phyloP scores from a whole-genome alignment of 805 yeast genomes.

The Sugiyamaella marilandica region DNA sequence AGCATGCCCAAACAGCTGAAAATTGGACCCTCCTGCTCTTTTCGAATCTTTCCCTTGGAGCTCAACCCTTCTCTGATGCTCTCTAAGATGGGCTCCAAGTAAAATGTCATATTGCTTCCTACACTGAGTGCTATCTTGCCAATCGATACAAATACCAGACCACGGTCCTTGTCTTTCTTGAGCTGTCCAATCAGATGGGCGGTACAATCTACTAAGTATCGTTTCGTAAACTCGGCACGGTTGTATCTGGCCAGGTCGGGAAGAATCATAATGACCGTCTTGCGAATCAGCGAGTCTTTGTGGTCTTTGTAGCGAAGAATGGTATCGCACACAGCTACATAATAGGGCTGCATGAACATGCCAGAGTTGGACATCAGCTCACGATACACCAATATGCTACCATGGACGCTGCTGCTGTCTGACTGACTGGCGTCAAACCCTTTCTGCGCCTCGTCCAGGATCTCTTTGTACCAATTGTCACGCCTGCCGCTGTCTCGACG shows the following conservation, averaged over 20 bases:
- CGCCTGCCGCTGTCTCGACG: slow-evolving; percentile 69
- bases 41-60: slow-evolving; percentile 54
- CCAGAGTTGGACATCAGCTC: slow-evolving; percentile 73
- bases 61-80: slow-evolving; percentile 75
- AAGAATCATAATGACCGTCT: slow-evolving; percentile 76
- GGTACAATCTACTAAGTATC: slow-evolving; percentile 74
- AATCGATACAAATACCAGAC: slow-evolving; percentile 70
- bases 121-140: slow-evolving; percentile 80
- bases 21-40: slow-evolving; percentile 76
- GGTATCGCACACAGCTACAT: slow-evolving; percentile 72
- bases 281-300: slow-evolving; percentile 67
- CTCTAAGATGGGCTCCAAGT: slow-evolving; percentile 80
- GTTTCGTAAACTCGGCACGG: slow-evolving; percentile 67
- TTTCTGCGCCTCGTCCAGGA: slow-evolving; percentile 62
- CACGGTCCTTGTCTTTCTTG: slow-evolving; percentile 69
- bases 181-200: slow-evolving; percentile 72
- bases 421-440: slow-evolving; percentile 46
- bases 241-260: slow-evolving; percentile 81
- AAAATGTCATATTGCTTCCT: slow-evolving; percentile 78
- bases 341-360: slow-evolving; percentile 62
- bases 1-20: slow-evolving; percentile 85
- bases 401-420: slow-evolving; percentile 71
- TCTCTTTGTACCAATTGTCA: slow-evolving; percentile 66
- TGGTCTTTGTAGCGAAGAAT: slow-evolving; percentile 71
- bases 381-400: slow-evolving; percentile 73